Conservation (phyloP, 2,329 filamentous ascomycete species). For the Ascochyta fabae region DNA sequence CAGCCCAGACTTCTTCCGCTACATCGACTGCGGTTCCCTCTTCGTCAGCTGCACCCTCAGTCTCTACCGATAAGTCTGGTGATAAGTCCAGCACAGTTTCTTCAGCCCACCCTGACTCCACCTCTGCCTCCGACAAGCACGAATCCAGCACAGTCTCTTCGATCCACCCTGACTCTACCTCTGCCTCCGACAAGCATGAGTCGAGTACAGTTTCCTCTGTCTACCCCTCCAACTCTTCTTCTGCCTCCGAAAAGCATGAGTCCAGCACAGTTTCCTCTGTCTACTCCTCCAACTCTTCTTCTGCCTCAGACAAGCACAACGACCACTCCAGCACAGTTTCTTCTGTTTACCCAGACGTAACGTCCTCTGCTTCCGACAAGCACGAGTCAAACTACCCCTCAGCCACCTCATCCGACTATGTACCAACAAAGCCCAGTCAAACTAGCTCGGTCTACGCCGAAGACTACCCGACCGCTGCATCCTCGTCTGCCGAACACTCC, state of each 20-base stretch:
- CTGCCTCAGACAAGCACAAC: constrained; percentile 13
- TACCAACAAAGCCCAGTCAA: constrained; percentile 18
- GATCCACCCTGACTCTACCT: constrained; percentile 6
- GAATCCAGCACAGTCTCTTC: constrained; percentile 13
- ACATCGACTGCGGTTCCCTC: constrained; percentile 17
- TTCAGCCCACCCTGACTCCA: constrained; percentile 7
- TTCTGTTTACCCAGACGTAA: constrained; percentile 13
- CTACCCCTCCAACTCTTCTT: constrained; percentile 8
- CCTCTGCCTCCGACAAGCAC: constrained; percentile 7
- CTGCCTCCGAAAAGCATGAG: constrained; percentile 14
- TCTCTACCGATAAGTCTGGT: constrained; percentile 20
- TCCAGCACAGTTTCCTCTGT: constrained; percentile 9
- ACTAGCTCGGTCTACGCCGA: constrained; percentile 13
- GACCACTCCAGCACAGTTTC: constrained; percentile 10
- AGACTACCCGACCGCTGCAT: neutral
- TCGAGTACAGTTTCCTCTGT: constrained; percentile 8
- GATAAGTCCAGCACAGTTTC: constrained; percentile 12
- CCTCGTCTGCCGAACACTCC: constrained; percentile 6
- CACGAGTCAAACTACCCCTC: constrained; percentile 6
- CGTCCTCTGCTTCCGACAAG: constrained; percentile 16
- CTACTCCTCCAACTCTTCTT: constrained; percentile 7
- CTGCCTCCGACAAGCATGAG: constrained; percentile 6
- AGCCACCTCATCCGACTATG: constrained; percentile 9
- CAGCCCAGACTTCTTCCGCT: constrained; percentile 6
- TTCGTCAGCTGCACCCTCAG: constrained; percentile 13